A percentile compares a stretch with the other conserved stretches of the same genome.
Evolutionary conservation across 2,329 filamentous ascomycete genomes (phyloP).

Genomic region (Chaetomium sp.): DNA sequence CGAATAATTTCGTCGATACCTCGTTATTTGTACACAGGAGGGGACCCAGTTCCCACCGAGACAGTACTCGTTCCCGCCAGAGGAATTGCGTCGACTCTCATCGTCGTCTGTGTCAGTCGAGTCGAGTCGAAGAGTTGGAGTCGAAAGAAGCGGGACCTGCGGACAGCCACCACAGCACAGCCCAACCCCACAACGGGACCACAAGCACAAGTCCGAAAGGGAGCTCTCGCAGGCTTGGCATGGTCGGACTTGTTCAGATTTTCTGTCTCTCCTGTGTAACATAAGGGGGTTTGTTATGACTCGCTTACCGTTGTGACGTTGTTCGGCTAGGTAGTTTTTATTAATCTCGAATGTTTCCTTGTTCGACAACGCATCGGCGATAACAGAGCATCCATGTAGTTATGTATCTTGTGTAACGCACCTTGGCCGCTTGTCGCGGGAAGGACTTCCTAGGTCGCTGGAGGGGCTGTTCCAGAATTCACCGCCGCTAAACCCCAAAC

Average conservation of each 20-base stretch:
- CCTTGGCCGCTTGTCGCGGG: background rate
- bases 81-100: background rate
- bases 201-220: conserved; percentile 4
- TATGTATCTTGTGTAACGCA: background rate
- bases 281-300: background rate
- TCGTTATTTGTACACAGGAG: no score
- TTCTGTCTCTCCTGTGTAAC: background rate
- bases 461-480: background rate
- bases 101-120: background rate
- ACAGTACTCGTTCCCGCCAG: background rate
- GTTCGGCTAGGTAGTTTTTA: background rate
- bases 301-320: background rate
- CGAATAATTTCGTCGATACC: background rate
- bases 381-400: background rate
- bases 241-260: background rate
- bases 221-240: background rate
- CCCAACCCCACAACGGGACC: background rate
- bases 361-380: background rate
- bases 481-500: conserved; percentile 3
- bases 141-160: background rate
- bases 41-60: background rate
- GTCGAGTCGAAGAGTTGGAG: background rate
- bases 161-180: background rate
- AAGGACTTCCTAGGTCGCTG: background rate
- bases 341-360: background rate